phyloP scores from a whole-genome alignment of 2,329 filamentous ascomycete species.

The Alternaria ventricosa region DNA sequence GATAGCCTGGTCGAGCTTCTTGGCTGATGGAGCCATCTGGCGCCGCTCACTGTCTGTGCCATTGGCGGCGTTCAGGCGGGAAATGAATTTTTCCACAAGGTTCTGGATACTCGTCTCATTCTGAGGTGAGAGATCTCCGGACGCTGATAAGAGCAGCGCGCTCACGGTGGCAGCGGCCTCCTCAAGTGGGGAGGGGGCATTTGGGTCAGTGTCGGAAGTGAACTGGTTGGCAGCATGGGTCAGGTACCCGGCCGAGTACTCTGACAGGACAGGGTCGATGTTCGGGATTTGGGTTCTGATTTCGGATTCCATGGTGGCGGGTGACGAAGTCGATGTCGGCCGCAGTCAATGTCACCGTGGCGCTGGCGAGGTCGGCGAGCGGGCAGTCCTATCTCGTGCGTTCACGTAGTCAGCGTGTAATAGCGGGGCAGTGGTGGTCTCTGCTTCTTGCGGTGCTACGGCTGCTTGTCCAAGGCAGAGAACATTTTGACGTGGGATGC shows the following conservation, averaged over 20 bases:
- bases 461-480: slow-evolving; percentile 22
- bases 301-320: slow-evolving; percentile 77
- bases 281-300: slow-evolving; percentile 83
- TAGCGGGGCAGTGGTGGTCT: slow-evolving; percentile 28
- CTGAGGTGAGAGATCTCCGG: slow-evolving; percentile 75
- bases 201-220: slow-evolving; percentile 72
- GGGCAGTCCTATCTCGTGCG: slow-evolving; percentile 10
- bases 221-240: slow-evolving; percentile 89
- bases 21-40: slow-evolving; percentile 77
- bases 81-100: slow-evolving; percentile 88
- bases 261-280: slow-evolving; percentile 86
- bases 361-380: slow-evolving; percentile 25
- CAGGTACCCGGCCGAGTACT: slow-evolving; percentile 93
- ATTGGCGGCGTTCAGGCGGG: slow-evolving; percentile 76
- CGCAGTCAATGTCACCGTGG: slow-evolving; percentile 24
- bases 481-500: slow-evolving; percentile 28
- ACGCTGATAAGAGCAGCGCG: slow-evolving; percentile 92
- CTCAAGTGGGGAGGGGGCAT: slow-evolving; percentile 75
- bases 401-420: slow-evolving; percentile 10
- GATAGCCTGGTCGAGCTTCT: slow-evolving; percentile 89
- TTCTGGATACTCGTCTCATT: slow-evolving; percentile 80
- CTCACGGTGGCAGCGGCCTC: slow-evolving; percentile 86
- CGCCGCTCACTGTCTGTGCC: slow-evolving; percentile 69
- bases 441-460: slow-evolving; percentile 28
- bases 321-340: slow-evolving; percentile 20